Conservation (phyloP, 352 stramenopile genomes). For the Phytophthora sp. region DNA sequence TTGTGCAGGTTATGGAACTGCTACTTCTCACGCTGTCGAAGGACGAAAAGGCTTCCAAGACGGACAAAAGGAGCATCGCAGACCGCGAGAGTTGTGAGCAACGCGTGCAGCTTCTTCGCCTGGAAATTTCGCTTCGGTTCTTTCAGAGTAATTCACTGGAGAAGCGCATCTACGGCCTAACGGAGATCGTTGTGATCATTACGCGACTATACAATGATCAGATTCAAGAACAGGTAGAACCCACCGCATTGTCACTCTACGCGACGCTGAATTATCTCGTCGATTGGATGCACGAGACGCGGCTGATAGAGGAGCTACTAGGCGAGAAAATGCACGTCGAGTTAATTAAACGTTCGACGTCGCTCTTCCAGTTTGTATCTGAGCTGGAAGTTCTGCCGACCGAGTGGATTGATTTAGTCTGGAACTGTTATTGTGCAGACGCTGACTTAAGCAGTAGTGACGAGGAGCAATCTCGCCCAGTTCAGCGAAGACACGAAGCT, state of each 20-base stretch:
- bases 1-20: conserved; percentile 67
- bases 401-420: conserved; percentile 60
- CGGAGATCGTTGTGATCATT: conserved; percentile 61
- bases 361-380: conserved; percentile 67
- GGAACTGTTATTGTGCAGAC: conserved; percentile 52
- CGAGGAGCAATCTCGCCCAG: conserved; percentile 4
- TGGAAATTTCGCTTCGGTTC: conserved; percentile 62
- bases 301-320: conserved; percentile 59
- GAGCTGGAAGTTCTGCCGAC: conserved; percentile 40
- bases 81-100: conserved; percentile 29
- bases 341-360: conserved; percentile 63
- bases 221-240: conserved; percentile 39
- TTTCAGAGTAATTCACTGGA: conserved; percentile 67
- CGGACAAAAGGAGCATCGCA: too few species aligned
- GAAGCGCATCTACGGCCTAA: conserved; percentile 75
- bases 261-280: conserved; percentile 41
- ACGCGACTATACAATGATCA: conserved; percentile 51
- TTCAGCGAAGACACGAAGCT: conserved; percentile 55
- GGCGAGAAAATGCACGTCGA: conserved; percentile 73
- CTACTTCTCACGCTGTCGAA: conserved; percentile 41
- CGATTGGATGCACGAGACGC: conserved; percentile 57
- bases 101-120: conserved; percentile 48
- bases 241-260: conserved; percentile 32
- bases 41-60: conserved; percentile 5
- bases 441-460: neutral